Evolutionary conservation across 1,139 yeast species (phyloP).

Genomic region (Debaryomyces nepalensis): DNA sequence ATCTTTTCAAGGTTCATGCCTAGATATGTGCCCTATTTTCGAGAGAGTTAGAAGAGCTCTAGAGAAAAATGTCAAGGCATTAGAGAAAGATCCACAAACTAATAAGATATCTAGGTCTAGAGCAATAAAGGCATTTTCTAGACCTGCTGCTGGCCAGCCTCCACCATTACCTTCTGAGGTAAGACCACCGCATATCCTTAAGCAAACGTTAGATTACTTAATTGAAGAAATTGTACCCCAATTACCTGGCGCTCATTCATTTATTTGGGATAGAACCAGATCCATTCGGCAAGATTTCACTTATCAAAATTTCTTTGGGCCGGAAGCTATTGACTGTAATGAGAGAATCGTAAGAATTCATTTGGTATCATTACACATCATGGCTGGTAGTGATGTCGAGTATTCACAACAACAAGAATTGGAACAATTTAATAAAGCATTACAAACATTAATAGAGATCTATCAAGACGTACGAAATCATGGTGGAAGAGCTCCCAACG

Average conservation of each 20-base stretch:
- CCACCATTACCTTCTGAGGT: conserved; percentile 98
- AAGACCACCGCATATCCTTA: conserved; percentile 82
- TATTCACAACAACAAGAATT: conserved; percentile 94
- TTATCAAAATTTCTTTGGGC: conserved; percentile 90
- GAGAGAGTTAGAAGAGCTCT: conserved; percentile 88
- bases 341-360: conserved; percentile 93
- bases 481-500: conserved; percentile 76
- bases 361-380: conserved; percentile 76
- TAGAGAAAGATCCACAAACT: conserved; percentile 71
- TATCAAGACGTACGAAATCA: conserved; percentile 78
- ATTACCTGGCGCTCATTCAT: conserved; percentile 85
- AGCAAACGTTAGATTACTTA: conserved; percentile 68
- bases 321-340: conserved; percentile 91
- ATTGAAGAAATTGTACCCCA: conserved; percentile 64
- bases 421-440: conserved; percentile 90
- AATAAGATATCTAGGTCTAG: conserved; percentile 63
- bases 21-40: conserved; percentile 93
- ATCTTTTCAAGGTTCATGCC: conserved; percentile 82
- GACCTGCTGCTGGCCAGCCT: conserved; percentile 99
- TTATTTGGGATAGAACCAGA: conserved; percentile 98
- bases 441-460: conserved; percentile 87
- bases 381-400: conserved; percentile 80
- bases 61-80: conserved; percentile 82
- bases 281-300: conserved; percentile 97
- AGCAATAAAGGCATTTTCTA: conserved; percentile 90